Conservation (phyloP, 2,329 filamentous ascomycete species). For the Cladophialophora immunda region DNA sequence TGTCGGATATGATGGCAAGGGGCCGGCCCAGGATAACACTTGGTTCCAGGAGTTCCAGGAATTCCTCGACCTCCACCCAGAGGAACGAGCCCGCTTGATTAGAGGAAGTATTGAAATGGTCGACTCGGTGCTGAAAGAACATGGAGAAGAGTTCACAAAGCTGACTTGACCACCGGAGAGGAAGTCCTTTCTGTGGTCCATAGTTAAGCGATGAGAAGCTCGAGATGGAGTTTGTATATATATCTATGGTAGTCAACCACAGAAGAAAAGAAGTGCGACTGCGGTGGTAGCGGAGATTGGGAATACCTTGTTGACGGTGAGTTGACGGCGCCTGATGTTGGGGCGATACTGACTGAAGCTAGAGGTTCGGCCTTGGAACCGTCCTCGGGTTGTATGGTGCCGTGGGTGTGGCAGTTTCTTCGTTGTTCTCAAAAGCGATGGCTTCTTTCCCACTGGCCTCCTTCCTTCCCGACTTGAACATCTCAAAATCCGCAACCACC, state of each 20-base stretch:
- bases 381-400: background rate
- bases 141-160: constrained; percentile 28
- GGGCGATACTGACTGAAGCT: background rate
- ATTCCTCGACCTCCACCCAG: constrained; percentile 44
- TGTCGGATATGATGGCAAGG: constrained; percentile 42
- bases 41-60: constrained; percentile 52
- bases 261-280: too few relatives aligned
- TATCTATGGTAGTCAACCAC: too few relatives aligned
- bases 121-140: constrained; percentile 30
- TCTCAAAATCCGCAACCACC: background rate
- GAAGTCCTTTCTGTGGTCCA: background rate
- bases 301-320: background rate
- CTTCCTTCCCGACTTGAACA: background rate
- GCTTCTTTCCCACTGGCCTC: background rate
- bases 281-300: background rate
- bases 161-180: background rate
- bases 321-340: background rate
- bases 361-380: too few relatives aligned
- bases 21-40: constrained; percentile 36
- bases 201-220: background rate
- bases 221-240: background rate
- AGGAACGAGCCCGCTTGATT: constrained; percentile 42
- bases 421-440: background rate
- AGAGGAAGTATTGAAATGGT: constrained; percentile 39
- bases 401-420: background rate